A percentile compares a stretch with the other conserved stretches of the same genome.
Evolutionary conservation across 1,284 basidiomycete genomes (phyloP).

Genomic region (Austroboletus novae-zelandiae): DNA sequence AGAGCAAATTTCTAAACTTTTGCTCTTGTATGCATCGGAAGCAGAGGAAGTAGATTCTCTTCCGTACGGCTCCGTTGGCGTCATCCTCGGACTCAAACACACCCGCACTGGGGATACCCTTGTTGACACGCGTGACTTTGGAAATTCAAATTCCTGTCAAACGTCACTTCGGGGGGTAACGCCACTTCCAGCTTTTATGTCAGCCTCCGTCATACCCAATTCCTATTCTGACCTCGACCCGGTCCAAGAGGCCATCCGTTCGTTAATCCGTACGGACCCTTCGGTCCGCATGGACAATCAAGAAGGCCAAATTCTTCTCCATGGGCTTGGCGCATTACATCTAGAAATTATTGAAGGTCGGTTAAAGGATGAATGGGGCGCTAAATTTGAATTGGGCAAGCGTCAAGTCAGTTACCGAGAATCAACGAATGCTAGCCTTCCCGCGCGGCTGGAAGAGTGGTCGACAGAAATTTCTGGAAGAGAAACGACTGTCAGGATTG

Average conservation of each 20-base stretch:
- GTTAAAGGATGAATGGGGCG: conserved; percentile 78
- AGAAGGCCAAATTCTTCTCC: conserved; percentile 81
- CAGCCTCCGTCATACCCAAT: conserved; percentile 76
- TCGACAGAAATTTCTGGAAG: conserved; percentile 61
- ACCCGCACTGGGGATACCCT: conserved; percentile 90
- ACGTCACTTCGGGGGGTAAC: conserved; percentile 63
- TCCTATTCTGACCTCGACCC: conserved; percentile 77
- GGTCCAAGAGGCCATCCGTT: conserved; percentile 71
- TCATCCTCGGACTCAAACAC: conserved; percentile 78
- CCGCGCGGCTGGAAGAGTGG: conserved; percentile 44
- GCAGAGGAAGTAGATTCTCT: conserved; percentile 80
- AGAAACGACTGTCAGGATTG: conserved; percentile 43
- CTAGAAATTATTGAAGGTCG: conserved; percentile 85
- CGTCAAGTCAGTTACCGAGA: conserved; percentile 83
- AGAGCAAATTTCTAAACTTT: conserved; percentile 75
- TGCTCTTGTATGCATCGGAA: conserved; percentile 78
- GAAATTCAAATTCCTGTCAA: conserved; percentile 27
- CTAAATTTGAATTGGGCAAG: conserved; percentile 72
- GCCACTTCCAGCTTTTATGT: conserved; percentile 75
- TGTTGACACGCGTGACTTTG: conserved; percentile 44
- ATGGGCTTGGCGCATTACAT: conserved; percentile 83
- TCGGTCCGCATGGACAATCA: conserved; percentile 75
- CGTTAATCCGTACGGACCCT: conserved; percentile 83
- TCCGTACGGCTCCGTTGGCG: conserved; percentile 81
- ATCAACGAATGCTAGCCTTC: conserved; percentile 46